These are phyloP conservation scores for Avena sativa DNA, from an alignment of 176 grass and related monocot species.

Conservation along the genomic window DNA sequence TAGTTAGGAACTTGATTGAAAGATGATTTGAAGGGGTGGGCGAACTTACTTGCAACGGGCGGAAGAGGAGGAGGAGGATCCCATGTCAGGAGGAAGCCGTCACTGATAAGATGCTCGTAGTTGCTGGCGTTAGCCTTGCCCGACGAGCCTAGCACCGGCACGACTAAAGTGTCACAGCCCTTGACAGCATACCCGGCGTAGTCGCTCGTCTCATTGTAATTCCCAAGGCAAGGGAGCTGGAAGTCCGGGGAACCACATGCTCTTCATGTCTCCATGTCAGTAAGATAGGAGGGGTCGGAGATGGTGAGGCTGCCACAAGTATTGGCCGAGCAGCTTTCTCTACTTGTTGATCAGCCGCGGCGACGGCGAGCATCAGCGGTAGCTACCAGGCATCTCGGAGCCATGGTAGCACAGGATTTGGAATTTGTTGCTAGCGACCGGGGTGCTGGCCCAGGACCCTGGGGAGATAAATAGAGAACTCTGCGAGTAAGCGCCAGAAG, in stretches of 20 bases:
- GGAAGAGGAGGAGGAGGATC: not conserved
- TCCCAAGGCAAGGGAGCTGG: not conserved
- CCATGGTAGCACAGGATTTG: too few species aligned
- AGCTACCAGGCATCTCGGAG: not conserved
- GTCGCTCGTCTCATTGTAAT: not conserved
- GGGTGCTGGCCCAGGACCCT: too few species aligned
- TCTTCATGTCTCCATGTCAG: not conserved
- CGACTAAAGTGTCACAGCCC: conserved; percentile 1
- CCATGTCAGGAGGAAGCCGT: conserved; percentile 50
- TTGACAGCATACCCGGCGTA: not conserved
- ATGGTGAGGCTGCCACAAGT: conserved; percentile 8
- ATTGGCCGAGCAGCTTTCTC: not conserved
- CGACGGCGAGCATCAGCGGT: not conserved
- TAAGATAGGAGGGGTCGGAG: not conserved
- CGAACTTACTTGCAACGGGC: too few species aligned
- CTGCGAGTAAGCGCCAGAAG: too few species aligned
- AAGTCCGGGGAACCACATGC: not conserved
- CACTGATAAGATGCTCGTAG: conserved; percentile 28
- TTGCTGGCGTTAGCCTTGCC: not conserved
- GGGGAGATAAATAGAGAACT: too few species aligned
- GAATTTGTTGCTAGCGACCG: too few species aligned
- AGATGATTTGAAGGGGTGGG: too few species aligned
- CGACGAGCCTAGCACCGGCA: not conserved
- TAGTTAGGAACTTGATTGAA: too few species aligned
- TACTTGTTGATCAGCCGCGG: not conserved